Conservation (phyloP, 2,329 filamentous ascomycete genomes). For the Microcyclosporella mali region DNA sequence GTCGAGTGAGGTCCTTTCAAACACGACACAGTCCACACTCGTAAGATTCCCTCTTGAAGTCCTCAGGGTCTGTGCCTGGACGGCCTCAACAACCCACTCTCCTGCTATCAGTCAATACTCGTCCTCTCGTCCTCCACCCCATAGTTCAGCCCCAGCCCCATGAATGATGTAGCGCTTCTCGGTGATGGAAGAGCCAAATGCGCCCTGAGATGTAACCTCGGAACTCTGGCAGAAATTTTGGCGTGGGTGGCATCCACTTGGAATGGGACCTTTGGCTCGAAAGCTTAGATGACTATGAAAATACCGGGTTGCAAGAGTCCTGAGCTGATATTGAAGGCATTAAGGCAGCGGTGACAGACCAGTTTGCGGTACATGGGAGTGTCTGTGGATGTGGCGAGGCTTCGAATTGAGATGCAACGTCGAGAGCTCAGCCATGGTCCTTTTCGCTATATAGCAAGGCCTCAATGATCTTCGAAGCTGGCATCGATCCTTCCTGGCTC, state of each 20-base stretch:
- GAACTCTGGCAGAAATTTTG: neutral
- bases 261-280: neutral
- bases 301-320: neutral
- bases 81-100: no score
- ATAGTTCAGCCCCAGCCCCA: neutral
- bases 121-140: neutral
- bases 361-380: neutral
- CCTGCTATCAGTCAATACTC: no score
- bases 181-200: constrained; percentile 1
- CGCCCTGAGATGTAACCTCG: neutral
- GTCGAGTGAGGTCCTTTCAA: no score
- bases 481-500: neutral
- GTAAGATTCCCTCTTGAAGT: no score
- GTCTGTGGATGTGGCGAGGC: neutral
- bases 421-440: constrained; percentile 5
- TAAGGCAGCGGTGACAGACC: neutral
- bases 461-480: neutral
- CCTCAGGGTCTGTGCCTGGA: no score
- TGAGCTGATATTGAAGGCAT: constrained; percentile 1
- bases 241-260: constrained; percentile 1
- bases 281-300: neutral
- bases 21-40: no score
- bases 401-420: constrained; percentile 1
- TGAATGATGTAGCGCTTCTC: constrained; percentile 1
- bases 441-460: constrained; percentile 1